Conservation (phyloP, 179 eudicot genomes). For the Vitellaria paradoxa region DNA sequence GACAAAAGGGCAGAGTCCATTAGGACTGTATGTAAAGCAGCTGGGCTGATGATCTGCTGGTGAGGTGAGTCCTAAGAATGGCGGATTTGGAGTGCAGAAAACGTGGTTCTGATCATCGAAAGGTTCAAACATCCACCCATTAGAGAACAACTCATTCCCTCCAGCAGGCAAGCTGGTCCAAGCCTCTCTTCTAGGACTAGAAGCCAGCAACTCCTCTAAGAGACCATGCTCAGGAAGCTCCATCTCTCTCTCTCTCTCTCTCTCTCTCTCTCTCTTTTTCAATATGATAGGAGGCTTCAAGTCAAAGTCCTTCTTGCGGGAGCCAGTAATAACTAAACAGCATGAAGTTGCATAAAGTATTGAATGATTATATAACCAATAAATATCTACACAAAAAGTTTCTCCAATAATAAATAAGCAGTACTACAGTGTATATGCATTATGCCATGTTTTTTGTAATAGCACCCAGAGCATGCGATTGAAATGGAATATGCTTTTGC, state of each 20-base stretch:
- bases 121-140: slow-evolving; percentile 24
- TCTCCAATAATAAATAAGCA: neutral
- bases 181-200: slow-evolving; percentile 32
- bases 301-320: no score
- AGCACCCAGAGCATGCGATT: slow-evolving; percentile 16
- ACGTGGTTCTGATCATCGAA: slow-evolving; percentile 24
- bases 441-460: slow-evolving; percentile 11
- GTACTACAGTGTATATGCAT: neutral
- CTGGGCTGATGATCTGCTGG: slow-evolving; percentile 13
- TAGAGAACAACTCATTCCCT: slow-evolving; percentile 34
- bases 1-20: slow-evolving; percentile 25
- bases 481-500: slow-evolving; percentile 37
- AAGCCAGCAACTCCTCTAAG: slow-evolving; percentile 44
- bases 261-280: slow-evolving; percentile 1
- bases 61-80: slow-evolving; percentile 26
- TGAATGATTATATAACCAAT: slow-evolving; percentile 6
- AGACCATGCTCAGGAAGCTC: slow-evolving; percentile 49
- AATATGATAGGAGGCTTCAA: no score
- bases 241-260: slow-evolving; percentile 34
- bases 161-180: slow-evolving; percentile 33
- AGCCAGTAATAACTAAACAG: neutral
- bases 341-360: neutral
- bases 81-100: slow-evolving; percentile 20
- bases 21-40: slow-evolving; percentile 23
- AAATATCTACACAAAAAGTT: neutral